phyloP scores from a whole-genome alignment of 805 yeast species.

The Candida dajiaensis region DNA sequence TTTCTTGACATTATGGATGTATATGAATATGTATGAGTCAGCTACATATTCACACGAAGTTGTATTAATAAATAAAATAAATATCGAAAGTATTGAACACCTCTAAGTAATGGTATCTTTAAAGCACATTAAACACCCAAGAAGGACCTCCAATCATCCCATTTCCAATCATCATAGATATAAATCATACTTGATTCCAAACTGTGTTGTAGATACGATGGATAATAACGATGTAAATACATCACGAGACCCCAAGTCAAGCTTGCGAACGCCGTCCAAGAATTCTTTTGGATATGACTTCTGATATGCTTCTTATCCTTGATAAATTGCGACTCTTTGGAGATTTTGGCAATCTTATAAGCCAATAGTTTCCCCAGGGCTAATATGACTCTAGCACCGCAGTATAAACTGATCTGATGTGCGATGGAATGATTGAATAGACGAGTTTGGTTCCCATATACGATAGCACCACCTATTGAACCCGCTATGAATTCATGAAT shows the following conservation, averaged over 20 bases:
- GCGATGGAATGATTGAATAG: conserved; percentile 42
- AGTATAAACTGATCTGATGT: conserved; percentile 71
- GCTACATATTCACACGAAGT: background rate
- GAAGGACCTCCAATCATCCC: conserved; percentile 42
- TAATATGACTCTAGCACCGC: conserved; percentile 60
- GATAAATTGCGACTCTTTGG: conserved; percentile 3
- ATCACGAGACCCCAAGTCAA: conserved; percentile 69
- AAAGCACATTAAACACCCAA: conserved; percentile 25
- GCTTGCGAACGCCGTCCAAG: conserved; percentile 60
- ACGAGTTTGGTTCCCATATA: conserved; percentile 31
- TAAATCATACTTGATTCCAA: conserved; percentile 66
- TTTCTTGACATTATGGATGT: background rate
- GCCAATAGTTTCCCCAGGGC: conserved; percentile 41
- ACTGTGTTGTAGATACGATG: conserved; percentile 55
- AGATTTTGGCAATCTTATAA: conserved; percentile 11
- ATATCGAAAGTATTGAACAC: conserved; percentile 9
- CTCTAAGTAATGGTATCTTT: background rate
- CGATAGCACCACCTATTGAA: conserved; percentile 32
- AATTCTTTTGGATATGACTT: conserved; percentile 23
- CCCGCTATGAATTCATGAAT: conserved; percentile 29
- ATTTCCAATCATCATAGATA: conserved; percentile 55
- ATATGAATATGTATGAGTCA: too few relatives aligned
- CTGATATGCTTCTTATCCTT: conserved; percentile 11
- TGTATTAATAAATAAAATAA: conserved; percentile 22
- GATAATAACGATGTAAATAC: conserved; percentile 61